Evolutionary conservation across 371 early-diverging fungal species (phyloP).

Genomic region (Lichtheimia ramosa): DNA sequence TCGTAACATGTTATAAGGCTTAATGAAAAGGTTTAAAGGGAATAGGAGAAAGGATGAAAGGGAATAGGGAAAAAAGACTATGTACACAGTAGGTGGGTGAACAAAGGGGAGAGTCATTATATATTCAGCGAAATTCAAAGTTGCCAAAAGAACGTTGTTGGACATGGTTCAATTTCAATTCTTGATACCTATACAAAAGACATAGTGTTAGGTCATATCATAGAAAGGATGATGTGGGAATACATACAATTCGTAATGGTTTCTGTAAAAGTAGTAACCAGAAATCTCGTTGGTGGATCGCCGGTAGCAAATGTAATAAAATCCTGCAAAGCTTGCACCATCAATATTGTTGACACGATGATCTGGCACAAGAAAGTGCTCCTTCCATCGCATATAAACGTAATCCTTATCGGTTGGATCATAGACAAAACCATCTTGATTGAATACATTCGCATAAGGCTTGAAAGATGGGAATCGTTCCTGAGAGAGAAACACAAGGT

Average conservation of each 20-base stretch:
- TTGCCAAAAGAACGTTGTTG: slow-evolving; percentile 45
- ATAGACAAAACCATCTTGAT: slow-evolving; percentile 65
- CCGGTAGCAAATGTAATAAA: slow-evolving; percentile 91
- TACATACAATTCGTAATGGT: slow-evolving; percentile 69
- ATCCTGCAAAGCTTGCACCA: slow-evolving; percentile 94
- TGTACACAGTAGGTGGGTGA: no score
- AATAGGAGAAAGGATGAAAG: no score
- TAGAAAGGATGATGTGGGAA: no score
- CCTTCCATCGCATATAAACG: slow-evolving; percentile 97
- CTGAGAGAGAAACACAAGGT: slow-evolving; percentile 17
- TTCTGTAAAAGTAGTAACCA: slow-evolving; percentile 82
- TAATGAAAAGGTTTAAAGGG: no score
- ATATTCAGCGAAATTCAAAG: slow-evolving; percentile 61
- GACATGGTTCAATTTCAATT: slow-evolving; percentile 69
- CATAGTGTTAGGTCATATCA: no score
- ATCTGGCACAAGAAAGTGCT: slow-evolving; percentile 94
- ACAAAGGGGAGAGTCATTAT: no score
- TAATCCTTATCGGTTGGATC: slow-evolving; percentile 70
- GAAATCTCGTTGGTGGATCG: slow-evolving; percentile 72
- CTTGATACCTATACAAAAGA: slow-evolving; percentile 60
- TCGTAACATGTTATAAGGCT: background rate
- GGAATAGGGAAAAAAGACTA: no score
- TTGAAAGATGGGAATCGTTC: slow-evolving; percentile 62
- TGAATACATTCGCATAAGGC: slow-evolving; percentile 57
- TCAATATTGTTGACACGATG: slow-evolving; percentile 80